These are phyloP conservation scores for Zelonia costaricensis DNA, from an alignment of 208 protist species.

Conservation along the genomic window DNA sequence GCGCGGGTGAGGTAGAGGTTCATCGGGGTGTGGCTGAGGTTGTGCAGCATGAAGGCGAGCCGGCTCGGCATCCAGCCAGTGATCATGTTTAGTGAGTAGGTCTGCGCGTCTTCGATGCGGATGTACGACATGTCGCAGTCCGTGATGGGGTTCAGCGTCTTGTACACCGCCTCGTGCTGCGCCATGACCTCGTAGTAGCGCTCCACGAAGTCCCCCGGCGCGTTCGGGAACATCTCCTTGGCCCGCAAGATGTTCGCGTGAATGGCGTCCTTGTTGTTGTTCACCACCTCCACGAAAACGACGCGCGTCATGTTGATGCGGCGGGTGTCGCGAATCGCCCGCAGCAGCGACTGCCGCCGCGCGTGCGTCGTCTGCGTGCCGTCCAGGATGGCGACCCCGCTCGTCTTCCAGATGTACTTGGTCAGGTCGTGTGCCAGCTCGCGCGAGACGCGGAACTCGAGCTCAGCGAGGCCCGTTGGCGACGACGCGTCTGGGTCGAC, in stretches of 20 bases:
- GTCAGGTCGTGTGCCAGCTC: constrained; percentile 69
- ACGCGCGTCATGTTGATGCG: constrained; percentile 68
- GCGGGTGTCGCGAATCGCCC: constrained; percentile 58
- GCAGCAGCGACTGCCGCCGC: constrained; percentile 62
- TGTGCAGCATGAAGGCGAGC: constrained; percentile 89
- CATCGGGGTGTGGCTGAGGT: constrained; percentile 67
- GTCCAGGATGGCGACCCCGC: constrained; percentile 78
- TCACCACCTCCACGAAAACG: constrained; percentile 85
- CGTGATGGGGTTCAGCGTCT: constrained; percentile 60
- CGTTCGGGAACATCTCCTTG: constrained; percentile 52
- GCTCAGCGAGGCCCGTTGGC: constrained; percentile 23
- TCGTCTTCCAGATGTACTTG: constrained; percentile 53
- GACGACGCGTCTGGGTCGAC: constrained; percentile 5
- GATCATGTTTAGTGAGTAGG: constrained; percentile 87
- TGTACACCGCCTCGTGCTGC: constrained; percentile 72
- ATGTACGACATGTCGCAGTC: constrained; percentile 87
- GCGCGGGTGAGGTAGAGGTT: constrained; percentile 82
- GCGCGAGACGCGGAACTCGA: constrained; percentile 42
- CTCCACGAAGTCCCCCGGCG: constrained; percentile 75
- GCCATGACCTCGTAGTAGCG: constrained; percentile 68
- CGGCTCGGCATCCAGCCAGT: constrained; percentile 86
- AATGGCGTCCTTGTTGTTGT: constrained; percentile 52
- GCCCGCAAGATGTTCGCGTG: constrained; percentile 62
- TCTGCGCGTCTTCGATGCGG: constrained; percentile 68
- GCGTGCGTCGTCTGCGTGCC: constrained; percentile 67